These are phyloP conservation scores for Mycena indigotica DNA, from an alignment of 768 basidiomycete genomes.

Conservation along the genomic window DNA sequence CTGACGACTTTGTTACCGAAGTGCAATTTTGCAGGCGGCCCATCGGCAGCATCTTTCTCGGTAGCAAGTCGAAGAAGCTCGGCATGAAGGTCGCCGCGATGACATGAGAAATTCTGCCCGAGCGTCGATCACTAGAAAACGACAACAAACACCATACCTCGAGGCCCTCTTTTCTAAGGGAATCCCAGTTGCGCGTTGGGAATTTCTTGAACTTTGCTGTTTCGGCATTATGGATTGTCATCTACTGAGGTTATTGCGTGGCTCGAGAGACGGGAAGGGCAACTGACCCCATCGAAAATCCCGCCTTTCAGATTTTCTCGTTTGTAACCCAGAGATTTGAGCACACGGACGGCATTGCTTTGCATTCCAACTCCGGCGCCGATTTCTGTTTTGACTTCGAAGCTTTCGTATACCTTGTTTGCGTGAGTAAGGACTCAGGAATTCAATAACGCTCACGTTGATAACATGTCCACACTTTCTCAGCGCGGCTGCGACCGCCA, in stretches of 20 bases:
- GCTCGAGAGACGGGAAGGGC: too few relatives aligned
- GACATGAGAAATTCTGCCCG: neutral
- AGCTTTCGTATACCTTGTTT: neutral
- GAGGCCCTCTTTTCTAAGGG: neutral
- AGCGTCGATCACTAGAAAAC: neutral
- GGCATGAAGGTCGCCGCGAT: constrained; percentile 9
- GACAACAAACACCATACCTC: neutral
- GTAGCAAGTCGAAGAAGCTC: constrained; percentile 14
- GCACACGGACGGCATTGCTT: neutral
- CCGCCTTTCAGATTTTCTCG: neutral
- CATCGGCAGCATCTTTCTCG: neutral
- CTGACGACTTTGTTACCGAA: constrained; percentile 7
- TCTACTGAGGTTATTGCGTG: too few relatives aligned
- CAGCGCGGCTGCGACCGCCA: too few relatives aligned
- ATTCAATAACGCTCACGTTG: too few relatives aligned
- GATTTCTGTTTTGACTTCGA: neutral
- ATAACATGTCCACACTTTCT: too few relatives aligned
- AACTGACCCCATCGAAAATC: neutral
- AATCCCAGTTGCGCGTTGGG: neutral
- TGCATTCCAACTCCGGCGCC: neutral
- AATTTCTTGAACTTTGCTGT: neutral
- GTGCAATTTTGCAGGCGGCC: constrained; percentile 6
- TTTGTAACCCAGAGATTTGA: neutral
- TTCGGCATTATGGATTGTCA: neutral
- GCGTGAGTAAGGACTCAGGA: too few relatives aligned